phyloP scores from a whole-genome alignment of 345 rosid species.

The Microcos paniculata region DNA sequence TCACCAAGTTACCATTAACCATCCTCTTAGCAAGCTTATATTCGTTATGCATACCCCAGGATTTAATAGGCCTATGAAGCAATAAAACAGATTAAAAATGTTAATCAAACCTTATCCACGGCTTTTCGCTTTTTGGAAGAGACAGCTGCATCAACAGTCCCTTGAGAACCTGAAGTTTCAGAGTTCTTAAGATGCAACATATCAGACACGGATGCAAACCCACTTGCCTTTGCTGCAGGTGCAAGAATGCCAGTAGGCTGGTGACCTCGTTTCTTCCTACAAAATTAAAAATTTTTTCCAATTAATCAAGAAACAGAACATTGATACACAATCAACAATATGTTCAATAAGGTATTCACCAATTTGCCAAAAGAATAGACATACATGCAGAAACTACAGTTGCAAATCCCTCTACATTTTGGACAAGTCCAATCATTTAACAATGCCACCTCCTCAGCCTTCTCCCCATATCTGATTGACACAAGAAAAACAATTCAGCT shows the following conservation, averaged over 20 bases:
- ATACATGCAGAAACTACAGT: slow-evolving; percentile 26
- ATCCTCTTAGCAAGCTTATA: background rate
- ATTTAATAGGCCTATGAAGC: background rate
- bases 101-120: slow-evolving; percentile 13
- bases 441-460: slow-evolving; percentile 27
- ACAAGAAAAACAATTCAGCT: background rate
- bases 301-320: background rate
- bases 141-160: background rate
- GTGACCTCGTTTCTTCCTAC: slow-evolving; percentile 24
- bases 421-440: slow-evolving; percentile 29
- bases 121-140: background rate
- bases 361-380: background rate
- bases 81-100: background rate
- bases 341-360: background rate
- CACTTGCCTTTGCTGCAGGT: slow-evolving; percentile 22
- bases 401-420: slow-evolving; percentile 26
- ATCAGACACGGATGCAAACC: slow-evolving; percentile 20
- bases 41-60: background rate
- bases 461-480: slow-evolving; percentile 31
- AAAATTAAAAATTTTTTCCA: background rate
- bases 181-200: slow-evolving; percentile 20
- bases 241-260: slow-evolving; percentile 18
- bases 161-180: background rate
- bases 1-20: background rate
- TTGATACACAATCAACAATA: background rate